Conservation (phyloP, 441 rosid genomes). For the Aleurites moluccanus region DNA sequence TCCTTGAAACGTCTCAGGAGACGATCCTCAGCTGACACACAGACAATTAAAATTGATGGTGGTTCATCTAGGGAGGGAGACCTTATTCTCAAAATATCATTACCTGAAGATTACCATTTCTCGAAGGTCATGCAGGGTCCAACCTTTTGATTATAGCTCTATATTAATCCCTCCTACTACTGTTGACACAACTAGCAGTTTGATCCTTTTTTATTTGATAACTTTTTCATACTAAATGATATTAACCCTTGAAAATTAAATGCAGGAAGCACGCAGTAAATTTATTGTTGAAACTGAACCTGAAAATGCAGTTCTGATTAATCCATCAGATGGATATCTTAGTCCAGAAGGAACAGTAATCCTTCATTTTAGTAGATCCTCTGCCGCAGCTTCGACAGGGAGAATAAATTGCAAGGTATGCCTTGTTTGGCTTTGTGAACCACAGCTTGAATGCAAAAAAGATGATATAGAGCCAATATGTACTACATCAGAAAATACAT, state of each 20-base stretch:
- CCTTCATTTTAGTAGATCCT: conserved; percentile 59
- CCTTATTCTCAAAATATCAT: conserved; percentile 58
- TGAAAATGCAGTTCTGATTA: conserved; percentile 48
- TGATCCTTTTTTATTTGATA: conserved; percentile 11
- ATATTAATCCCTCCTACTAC: not conserved
- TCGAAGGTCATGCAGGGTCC: conserved; percentile 60
- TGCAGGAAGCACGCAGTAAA: conserved; percentile 88
- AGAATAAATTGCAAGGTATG: conserved; percentile 85
- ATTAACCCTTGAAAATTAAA: not conserved
- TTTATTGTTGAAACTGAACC: conserved; percentile 75
- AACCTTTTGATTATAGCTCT: not conserved
- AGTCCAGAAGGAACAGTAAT: conserved; percentile 66
- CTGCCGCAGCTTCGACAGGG: conserved; percentile 54
- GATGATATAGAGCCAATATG: not conserved
- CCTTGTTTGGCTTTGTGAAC: conserved; percentile 11
- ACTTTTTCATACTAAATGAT: not conserved
- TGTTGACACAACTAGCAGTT: conserved; percentile 1
- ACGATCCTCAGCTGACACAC: conserved; percentile 69
- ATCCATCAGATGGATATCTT: conserved; percentile 72
- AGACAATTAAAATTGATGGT: conserved; percentile 54
- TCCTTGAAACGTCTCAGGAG: conserved; percentile 74
- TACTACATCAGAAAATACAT: not conserved
- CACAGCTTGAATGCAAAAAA: not conserved
- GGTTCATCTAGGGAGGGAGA: conserved; percentile 66
- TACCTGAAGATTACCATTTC: conserved; percentile 83